Base-by-base conservation (phyloP, 768 basidiomycete species). In the Lyophyllum atratum region DNA sequence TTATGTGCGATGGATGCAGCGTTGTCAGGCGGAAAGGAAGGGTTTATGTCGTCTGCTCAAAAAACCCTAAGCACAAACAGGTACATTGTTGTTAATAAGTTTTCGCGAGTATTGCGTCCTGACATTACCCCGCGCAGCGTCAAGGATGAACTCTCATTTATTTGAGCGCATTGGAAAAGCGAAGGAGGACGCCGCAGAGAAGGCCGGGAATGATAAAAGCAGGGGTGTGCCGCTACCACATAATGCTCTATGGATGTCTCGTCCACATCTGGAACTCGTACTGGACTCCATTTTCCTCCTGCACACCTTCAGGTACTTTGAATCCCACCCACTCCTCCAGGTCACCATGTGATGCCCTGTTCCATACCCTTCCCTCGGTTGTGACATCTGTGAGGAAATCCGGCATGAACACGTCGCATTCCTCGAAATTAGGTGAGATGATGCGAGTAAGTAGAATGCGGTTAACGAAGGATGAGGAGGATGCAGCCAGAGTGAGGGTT, bases 211-310 rank as follows among this genome's bases (percentile, higher is more conserved):
- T 9, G 47, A 26, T 15, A 42, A 26, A 19, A 29, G 10, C 17
- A 34, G 42, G 17, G 31, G 21, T 34, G 33, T 53, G 42, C 33
- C 8, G 33, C 15, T 53, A 31, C 43, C 21, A 40, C 25, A 60
- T 37, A 11, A 28, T 14, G 29, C 44, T 29, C 49, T 66, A 69
- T 55, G 57, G 29, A 53, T 67, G 69, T 51, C 83, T 81, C 49
- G 85, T 80, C 96, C 96, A 99, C 94, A 99, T 94, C 77, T 99
- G 92, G 72, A 88, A 97, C 75, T 92, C 90, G 70, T 95, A 99
- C 62, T 81, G 78, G 44, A 93, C 77, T 10, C 87, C 92, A 53
- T 90, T 89, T 72, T 97, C 94, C 69, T 85, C 84, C 70, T 92
- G 87, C 65, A 83, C 73, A 3, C 92, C 93, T 59, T 79, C 75